Conservation (phyloP, 2,329 filamentous ascomycete species). For the Canariomyces notabilis region DNA sequence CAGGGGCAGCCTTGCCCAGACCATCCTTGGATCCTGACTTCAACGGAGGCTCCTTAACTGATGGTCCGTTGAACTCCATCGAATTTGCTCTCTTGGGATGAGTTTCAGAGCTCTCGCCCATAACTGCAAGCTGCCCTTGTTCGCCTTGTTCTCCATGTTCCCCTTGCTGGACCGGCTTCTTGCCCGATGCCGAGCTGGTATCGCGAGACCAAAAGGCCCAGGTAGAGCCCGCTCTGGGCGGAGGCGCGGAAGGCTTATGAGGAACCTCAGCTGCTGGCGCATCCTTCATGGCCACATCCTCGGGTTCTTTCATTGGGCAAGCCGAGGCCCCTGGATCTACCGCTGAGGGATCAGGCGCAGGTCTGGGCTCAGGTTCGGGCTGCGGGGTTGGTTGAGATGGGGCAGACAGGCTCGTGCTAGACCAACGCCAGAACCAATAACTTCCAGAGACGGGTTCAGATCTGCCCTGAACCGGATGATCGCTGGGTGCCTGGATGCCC, state of each 20-base stretch:
- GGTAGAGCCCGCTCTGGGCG: constrained; percentile 53
- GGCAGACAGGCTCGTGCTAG: constrained; percentile 14
- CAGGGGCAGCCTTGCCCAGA: constrained; percentile 19
- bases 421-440: constrained; percentile 36
- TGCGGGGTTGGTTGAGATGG: constrained; percentile 6
- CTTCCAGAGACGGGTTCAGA: constrained; percentile 14
- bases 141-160: too few relatives aligned
- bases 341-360: not conserved
- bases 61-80: constrained; percentile 36
- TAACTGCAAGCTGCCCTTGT: constrained; percentile 51
- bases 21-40: constrained; percentile 31
- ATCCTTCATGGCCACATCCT: constrained; percentile 42
- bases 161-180: constrained; percentile 25
- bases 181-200: constrained; percentile 34
- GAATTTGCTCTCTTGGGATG: constrained; percentile 46
- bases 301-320: constrained; percentile 28
- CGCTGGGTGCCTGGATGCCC: constrained; percentile 1
- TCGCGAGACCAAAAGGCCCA: constrained; percentile 80
- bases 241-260: constrained; percentile 34
- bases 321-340: constrained; percentile 10
- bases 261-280: constrained; percentile 30
- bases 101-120: constrained; percentile 52
- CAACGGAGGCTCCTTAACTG: constrained; percentile 32
- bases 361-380: constrained; percentile 3
- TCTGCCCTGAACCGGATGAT: constrained; percentile 10